Percentiles rank a stretch among this genome's conserved stretches.
These are phyloP conservation scores for Cladosporium cucumerinum DNA, from an alignment of 2,329 filamentous ascomycete species.

Conservation along the genomic window DNA sequence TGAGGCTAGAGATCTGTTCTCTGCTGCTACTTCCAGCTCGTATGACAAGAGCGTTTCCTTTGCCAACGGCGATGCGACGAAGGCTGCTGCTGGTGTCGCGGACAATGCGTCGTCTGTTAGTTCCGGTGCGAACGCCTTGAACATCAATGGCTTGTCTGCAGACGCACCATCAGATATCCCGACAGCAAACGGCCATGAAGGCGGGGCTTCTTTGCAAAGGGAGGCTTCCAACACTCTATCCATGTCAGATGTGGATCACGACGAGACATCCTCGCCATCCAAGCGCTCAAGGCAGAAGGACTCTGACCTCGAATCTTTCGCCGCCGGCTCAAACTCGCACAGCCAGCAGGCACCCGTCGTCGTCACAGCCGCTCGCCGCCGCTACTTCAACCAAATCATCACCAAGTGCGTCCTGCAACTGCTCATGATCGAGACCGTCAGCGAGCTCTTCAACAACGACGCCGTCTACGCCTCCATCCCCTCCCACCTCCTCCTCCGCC, in stretches of 20 bases:
- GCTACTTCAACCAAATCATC: constrained; percentile 99
- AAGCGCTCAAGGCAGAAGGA: constrained; percentile 7
- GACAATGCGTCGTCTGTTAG: constrained; percentile 22
- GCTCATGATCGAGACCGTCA: constrained; percentile 98
- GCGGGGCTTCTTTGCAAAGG: not conserved
- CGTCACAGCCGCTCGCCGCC: constrained; percentile 85
- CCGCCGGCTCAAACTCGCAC: constrained; percentile 60
- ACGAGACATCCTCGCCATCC: constrained; percentile 19
- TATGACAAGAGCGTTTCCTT: constrained; percentile 28
- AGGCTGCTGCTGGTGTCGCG: constrained; percentile 19
- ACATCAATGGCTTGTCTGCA: constrained; percentile 38
- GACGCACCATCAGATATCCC: constrained; percentile 22
- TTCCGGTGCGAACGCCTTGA: constrained; percentile 38
- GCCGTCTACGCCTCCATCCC: constrained; percentile 92
- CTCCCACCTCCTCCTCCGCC: constrained; percentile 77
- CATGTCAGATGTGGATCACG: constrained; percentile 20
- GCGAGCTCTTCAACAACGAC: constrained; percentile 97
- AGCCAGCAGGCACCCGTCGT: constrained; percentile 85
- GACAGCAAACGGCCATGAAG: constrained; percentile 23
- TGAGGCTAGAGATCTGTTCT: constrained; percentile 92
- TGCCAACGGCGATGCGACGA: constrained; percentile 24
- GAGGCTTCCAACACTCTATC: not conserved
- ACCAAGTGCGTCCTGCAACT: constrained; percentile 96
- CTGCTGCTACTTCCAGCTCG: constrained; percentile 61
- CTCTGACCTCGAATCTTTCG: constrained; percentile 74